Base-by-base conservation (phyloP, 1,139 yeast species). In the Suhomyces guaymorum region DNA sequence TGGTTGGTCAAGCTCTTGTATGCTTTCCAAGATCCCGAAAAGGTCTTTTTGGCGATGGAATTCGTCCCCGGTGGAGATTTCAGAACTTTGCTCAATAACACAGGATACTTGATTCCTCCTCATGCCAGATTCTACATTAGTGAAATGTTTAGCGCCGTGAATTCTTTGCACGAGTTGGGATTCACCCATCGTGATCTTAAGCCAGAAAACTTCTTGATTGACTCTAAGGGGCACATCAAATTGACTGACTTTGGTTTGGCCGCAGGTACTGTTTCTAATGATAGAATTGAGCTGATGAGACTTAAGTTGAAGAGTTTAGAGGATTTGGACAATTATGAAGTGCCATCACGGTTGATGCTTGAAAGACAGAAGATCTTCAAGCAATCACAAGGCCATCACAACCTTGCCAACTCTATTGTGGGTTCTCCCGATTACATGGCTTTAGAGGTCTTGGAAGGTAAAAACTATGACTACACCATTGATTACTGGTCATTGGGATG, bases 341-440 rank as follows among this genome's bases (percentile, higher is more conserved):
- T 88, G 11, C 82, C 86, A 24, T 82, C 84, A 29, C 75, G 80
- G 49, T 75, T 94, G n/a, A 80, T 90, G 54, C 75, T 75, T 39
- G 97, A 92, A 62, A 81, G 97, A 62, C 95, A 92, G 60, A 74
- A 78, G 51, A 71, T 89, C 58, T 94, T 88, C 61, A 80, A 87
- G 44, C 81, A 85, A 19, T 66, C 85, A 43, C 82, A 95, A 54
- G 73, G 68, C 15, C 70, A 64, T 42, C 63, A 63, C 41, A 87
- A 85, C 50, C 81, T 84, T 51, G 98, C 99, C 13, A 86, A 88
- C 52, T 88, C 97, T 1, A 89, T 92, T 47, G 99, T 94, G 9
- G 99, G 99, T 0, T 86, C 96, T 5, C 99, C 99, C 1, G 99
- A 94, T 59, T 94, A 94, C 59, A 94, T 94, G 99, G 98, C 99